Evolutionary conservation across 1,139 yeast species (phyloP), one percentile per base, ranked within the genome.

Genomic region (Suhomyces atakaporum): DNA sequence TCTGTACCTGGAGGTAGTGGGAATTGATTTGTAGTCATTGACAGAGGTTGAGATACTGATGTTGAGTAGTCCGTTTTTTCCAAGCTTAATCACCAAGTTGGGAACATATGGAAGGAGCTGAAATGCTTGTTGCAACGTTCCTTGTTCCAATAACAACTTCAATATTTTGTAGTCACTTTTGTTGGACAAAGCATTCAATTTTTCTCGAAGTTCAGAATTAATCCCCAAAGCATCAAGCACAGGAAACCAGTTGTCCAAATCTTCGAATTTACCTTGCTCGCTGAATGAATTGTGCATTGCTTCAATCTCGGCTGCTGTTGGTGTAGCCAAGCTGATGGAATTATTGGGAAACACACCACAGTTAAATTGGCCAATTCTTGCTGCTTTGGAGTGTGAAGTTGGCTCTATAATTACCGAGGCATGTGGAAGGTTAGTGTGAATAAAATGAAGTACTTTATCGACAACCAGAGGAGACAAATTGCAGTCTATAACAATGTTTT

Each of bases 61-160:
- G 7, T 73, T 43, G 5, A 82, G 35, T 0, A 85, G 73, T 0
- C 96, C 96, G 25, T 75, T 60, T 2, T 69, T 50, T 0, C 96
- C 96, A 32, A 79, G 71, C 51, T 87, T 88, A 11, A 88, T 66
- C 20, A 83, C 49, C 4, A 87, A 62, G 44, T 73, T 76, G n/a
- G 87, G 89, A 30, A 84, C 66, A 49, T 69, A 87, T 0, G 96
- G 96, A 12, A 86, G 62, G 7, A 87, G 47, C 46, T 81, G 84
- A 47, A 84, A 73, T 1, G 84, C 77, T 51, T 82, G 84, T 53
- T 85, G 94, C 12, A 84, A 64, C 3, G 73, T 58, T 0, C 96
- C 96, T 4, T 57, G 38, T 1, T 64, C 26, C 25, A 67, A 40
- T n/a, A 70, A 55, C 2, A 46, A 32, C 12, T 46, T 39, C 11